Percentiles rank a stretch among this genome's conserved stretches.
These are phyloP conservation scores for Melanomma pulvis-pyrius DNA, from an alignment of 495 filamentous ascomycete genomes.

Conservation along the genomic window DNA sequence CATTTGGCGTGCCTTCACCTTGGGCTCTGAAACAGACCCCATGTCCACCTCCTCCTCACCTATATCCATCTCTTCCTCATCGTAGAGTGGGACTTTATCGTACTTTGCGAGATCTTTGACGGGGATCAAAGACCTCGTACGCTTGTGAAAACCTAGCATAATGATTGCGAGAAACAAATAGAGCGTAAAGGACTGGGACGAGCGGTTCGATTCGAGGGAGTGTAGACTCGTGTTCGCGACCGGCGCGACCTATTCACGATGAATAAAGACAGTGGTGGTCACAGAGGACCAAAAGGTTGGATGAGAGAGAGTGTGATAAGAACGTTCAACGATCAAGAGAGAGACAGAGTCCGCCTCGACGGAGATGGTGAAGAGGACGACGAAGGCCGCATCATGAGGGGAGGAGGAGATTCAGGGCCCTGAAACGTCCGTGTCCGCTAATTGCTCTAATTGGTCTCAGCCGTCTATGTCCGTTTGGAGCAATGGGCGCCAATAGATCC, in stretches of 20 bases:
- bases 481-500: background rate
- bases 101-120: conserved; percentile 42
- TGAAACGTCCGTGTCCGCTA: conserved; percentile 31
- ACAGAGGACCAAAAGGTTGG: conserved; percentile 26
- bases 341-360: conserved; percentile 33
- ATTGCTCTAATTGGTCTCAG: conserved; percentile 17
- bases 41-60: conserved; percentile 11
- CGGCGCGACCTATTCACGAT: conserved; percentile 25
- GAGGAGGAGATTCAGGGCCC: conserved; percentile 8
- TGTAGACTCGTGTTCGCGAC: conserved; percentile 18
- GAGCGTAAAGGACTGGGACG: background rate
- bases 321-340: conserved; percentile 38
- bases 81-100: conserved; percentile 34
- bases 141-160: conserved; percentile 43
- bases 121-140: conserved; percentile 40
- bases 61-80: conserved; percentile 31
- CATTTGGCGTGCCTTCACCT: conserved; percentile 14
- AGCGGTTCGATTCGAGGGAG: background rate
- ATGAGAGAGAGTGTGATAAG: conserved; percentile 27
- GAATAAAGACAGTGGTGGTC: conserved; percentile 33
- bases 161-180: conserved; percentile 8
- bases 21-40: background rate
- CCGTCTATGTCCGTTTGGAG: background rate
- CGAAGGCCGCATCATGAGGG: conserved; percentile 30
- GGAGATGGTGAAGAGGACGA: conserved; percentile 28